Evolutionary conservation across 306 rosid species (phyloP), one percentile per base, ranked within the genome.

Genomic region (Ziziphus jujuba): DNA sequence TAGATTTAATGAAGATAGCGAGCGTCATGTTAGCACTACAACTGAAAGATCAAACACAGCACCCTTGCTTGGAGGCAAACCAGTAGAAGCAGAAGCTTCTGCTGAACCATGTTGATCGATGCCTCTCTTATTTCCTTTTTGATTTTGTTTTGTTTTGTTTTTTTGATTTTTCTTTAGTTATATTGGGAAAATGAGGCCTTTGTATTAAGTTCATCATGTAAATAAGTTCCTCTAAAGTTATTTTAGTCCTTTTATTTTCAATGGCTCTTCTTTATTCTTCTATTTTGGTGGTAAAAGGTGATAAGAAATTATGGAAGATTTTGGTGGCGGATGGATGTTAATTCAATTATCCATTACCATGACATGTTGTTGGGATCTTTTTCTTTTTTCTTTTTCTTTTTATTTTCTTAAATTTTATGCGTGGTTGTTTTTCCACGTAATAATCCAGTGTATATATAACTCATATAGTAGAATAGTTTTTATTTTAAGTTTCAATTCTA

Each of bases 1-100:
- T 69, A 85, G 78, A 79, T 89, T 52, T 73, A 51, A 89, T 0
- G 96, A 89, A 62, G 90, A 85, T 7, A 55, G 65, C 54, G 84
- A 71, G 67, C 63, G 64, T 47, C 70, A 68, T n/a, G 63, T 47
- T 24, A 22, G 54, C 20, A 47, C 66, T 14, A 40, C 49, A 20
- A 17, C 21, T 0, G 84, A 83, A 33, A 70, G 81, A 58, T 66
- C 83, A 48, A 80, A 59, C 85, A 73, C 84, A 24, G 56, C 75
- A 51, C 91, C 87, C 0, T 85, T 87, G 84, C 95, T 89, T 52
- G 80, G 62, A 75, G 82, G 67, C 53, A 58, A 72, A 64, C 71
- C 66, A 12, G 72, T 64, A 50, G 83, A 72, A 73, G 67, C 72
- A 64, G 65, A 50, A 44, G 74, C 87, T 63, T 49, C 78, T 48